phyloP scores from a whole-genome alignment of 352 stramenopile genomes.

The Globisporangium nodosum region DNA sequence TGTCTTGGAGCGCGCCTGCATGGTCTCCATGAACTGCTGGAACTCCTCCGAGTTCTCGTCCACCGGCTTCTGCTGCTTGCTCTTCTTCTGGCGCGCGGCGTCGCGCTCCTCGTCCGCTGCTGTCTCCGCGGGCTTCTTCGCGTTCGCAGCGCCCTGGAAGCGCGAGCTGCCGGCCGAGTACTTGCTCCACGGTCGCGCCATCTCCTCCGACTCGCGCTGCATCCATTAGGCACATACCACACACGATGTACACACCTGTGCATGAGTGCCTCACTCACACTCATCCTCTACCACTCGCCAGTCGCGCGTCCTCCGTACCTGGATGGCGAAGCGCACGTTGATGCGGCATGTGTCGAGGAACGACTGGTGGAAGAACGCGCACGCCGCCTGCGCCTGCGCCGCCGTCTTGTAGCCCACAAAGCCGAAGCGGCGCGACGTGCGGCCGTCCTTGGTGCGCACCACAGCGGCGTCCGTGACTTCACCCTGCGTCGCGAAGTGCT shows the following conservation, averaged over 20 bases:
- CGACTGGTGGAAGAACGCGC: slow-evolving; percentile 73
- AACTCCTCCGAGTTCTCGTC: slow-evolving; percentile 57
- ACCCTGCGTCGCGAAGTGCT: slow-evolving; percentile 70
- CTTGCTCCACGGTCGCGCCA: slow-evolving; percentile 84
- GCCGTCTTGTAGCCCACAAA: slow-evolving; percentile 81
- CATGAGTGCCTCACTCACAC: slow-evolving; percentile 4
- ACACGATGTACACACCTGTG: not conserved
- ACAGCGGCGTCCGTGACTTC: slow-evolving; percentile 89
- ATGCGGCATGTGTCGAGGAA: slow-evolving; percentile 90
- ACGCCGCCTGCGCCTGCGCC: slow-evolving; percentile 48
- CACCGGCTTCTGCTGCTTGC: slow-evolving; percentile 23
- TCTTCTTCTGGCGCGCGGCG: slow-evolving; percentile 22
- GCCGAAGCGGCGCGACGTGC: slow-evolving; percentile 77
- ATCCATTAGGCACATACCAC: slow-evolving; percentile 8
- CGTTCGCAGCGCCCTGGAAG: slow-evolving; percentile 25
- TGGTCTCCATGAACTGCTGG: slow-evolving; percentile 87
- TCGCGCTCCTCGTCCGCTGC: slow-evolving; percentile 12
- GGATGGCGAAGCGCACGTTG: slow-evolving; percentile 76
- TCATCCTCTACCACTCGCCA: not conserved
- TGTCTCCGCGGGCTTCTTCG: slow-evolving; percentile 20
- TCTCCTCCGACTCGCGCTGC: slow-evolving; percentile 45
- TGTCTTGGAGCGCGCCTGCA: slow-evolving; percentile 85
- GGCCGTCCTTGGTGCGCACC: slow-evolving; percentile 85
- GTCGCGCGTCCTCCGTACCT: slow-evolving; percentile 20
- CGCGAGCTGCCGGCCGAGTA: slow-evolving; percentile 83